Evolutionary conservation across 306 rosid genomes (phyloP), one percentile per base, ranked within the genome.

Genomic region (Acacia confusa): DNA sequence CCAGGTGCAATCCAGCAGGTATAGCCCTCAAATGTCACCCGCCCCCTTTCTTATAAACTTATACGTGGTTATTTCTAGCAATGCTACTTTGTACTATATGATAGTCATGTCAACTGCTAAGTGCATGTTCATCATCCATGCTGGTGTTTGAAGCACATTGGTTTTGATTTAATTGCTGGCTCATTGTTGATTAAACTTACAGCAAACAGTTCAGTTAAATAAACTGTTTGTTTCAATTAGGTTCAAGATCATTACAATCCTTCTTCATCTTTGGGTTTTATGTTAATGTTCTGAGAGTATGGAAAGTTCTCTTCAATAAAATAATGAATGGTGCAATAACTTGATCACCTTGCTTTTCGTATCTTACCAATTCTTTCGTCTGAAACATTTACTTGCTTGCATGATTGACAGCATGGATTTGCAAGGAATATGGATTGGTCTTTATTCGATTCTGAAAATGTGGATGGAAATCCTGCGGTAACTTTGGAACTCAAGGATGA

Each of bases 1-100:
- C 98, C 99, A 3, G 99, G 99, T 70, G 77, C 78, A 13, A 89
- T 95, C 25, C 99, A 95, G 87, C 99, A 93, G 96, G 99, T 93
- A 83, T 76, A 24, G 8, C 76, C 58, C 74, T 82, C 60, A 45
- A 47, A 11, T 9, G 43, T 17, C 12, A 2, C 4, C 34, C 38
- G 50, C 9, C 10, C 28, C 52, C 50, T 22, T 34, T 34, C 32
- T 55, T 65, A n/a, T n/a, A n/a, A n/a, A n/a, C n/a, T n/a, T n/a
- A 48, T 68, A 44, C 58, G 25, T 68, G 38, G 8, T 78, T 22
- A 36, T 76, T 20, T 61, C 17, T 48, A 5, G 53, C 58, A 24
- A 58, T 22, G 5, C 65, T 58, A 22, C 65, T 58, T 22, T 24
- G 30, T 24, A 4, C 2, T 58, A 9, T 58, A 9, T 58, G 30